A percentile compares a stretch with the other conserved stretches of the same genome.
Evolutionary conservation across 345 rosid genomes (phyloP).

Genomic region (Atalantia buxifolia): DNA sequence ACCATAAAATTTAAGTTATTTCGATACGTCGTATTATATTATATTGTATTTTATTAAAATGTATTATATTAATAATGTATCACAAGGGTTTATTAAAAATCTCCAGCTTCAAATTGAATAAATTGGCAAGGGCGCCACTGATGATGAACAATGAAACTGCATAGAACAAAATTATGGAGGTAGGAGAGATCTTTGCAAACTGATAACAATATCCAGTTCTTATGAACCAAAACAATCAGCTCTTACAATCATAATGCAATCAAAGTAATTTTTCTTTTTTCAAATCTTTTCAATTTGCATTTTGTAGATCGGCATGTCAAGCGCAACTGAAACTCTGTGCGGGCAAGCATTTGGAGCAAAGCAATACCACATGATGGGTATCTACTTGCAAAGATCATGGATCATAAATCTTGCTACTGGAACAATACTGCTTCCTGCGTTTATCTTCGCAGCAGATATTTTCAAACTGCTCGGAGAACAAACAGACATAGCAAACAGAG

Average conservation of each 20-base stretch:
- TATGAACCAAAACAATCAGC: too few species aligned
- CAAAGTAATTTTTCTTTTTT: conserved; percentile 25
- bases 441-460: neutral
- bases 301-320: conserved; percentile 19
- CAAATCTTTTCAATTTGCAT: neutral
- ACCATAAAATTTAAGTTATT: too few species aligned
- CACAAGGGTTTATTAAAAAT: too few species aligned
- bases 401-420: conserved; percentile 2
- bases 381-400: conserved; percentile 15
- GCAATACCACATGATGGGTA: conserved; percentile 17
- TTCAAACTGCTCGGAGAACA: neutral
- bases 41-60: too few species aligned
- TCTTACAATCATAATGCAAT: too few species aligned
- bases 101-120: neutral
- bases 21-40: too few species aligned
- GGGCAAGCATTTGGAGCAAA: conserved; percentile 20
- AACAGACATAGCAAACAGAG: neutral
- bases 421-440: neutral
- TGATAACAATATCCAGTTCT: neutral
- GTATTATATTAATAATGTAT: accelerated
- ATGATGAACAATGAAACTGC: too few species aligned
- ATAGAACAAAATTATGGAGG: neutral
- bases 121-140: too few species aligned
- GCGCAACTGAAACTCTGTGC: conserved; percentile 16
- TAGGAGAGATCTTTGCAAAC: neutral